These are phyloP conservation scores for Plenodomus biglobosus DNA, from an alignment of 2,329 filamentous ascomycete species.

Conservation along the genomic window DNA sequence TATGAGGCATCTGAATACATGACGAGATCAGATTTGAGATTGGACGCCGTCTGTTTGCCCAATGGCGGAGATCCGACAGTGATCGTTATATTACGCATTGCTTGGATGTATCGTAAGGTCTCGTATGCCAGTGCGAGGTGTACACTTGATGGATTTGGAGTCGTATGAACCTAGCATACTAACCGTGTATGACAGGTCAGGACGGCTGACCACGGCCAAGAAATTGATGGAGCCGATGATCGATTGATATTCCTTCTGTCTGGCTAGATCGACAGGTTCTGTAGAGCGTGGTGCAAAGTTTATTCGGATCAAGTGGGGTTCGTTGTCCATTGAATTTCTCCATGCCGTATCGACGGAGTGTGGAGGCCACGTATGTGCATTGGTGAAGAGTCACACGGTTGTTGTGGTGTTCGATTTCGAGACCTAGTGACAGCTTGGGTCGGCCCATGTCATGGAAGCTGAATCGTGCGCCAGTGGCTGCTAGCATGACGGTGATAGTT, in stretches of 20 bases:
- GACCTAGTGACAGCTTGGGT: slow-evolving; percentile 2
- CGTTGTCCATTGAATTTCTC: slow-evolving; percentile 1
- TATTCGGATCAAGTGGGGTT: slow-evolving; percentile 6
- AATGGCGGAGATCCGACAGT: no score
- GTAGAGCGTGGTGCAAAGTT: background rate
- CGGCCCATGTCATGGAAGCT: slow-evolving; percentile 9
- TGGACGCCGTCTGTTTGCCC: no score
- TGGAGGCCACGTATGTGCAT: background rate
- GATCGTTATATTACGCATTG: background rate
- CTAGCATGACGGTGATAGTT: background rate
- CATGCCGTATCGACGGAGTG: slow-evolving; percentile 4
- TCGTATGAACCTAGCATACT: slow-evolving; percentile 8
- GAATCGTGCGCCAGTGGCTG: background rate
- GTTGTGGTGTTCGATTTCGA: slow-evolving; percentile 5
- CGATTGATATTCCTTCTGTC: slow-evolving; percentile 1
- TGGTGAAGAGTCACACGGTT: slow-evolving; percentile 2
- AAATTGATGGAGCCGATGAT: slow-evolving; percentile 13
- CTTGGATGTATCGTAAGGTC: slow-evolving; percentile 1
- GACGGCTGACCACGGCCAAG: slow-evolving; percentile 2
- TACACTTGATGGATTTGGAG: slow-evolving; percentile 2
- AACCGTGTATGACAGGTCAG: background rate
- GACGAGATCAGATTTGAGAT: background rate
- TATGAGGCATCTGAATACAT: slow-evolving; percentile 11
- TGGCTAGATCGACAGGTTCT: background rate
- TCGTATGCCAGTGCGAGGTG: background rate